Percentiles rank a stretch among this genome's conserved stretches.
Evolutionary conservation across 129 eudicot species (phyloP).

Genomic region (Smallanthus sonchifolius): DNA sequence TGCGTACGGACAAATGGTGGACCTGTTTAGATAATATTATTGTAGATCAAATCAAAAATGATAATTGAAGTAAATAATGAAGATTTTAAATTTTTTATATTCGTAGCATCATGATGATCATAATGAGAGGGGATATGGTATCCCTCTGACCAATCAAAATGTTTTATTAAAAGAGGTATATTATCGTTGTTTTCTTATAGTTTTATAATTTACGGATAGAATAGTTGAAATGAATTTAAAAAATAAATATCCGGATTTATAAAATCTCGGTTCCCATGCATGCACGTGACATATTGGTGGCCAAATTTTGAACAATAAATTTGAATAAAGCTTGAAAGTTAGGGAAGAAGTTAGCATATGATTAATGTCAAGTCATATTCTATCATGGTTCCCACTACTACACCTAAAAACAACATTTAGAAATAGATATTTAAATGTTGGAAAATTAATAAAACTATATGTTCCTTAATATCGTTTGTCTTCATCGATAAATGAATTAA

Average conservation of each 20-base stretch:
- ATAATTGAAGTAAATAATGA: neutral
- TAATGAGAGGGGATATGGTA: neutral
- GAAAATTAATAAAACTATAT: too few species aligned
- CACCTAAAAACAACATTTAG: neutral
- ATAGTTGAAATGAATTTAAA: too few species aligned
- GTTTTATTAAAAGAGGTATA: neutral
- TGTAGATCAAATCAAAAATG: neutral
- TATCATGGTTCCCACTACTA: neutral
- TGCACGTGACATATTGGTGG: neutral
- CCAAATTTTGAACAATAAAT: neutral
- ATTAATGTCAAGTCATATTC: neutral
- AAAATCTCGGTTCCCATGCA: neutral
- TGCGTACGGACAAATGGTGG: conserved; percentile 22
- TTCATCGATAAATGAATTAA: too few species aligned
- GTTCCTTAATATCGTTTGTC: too few species aligned
- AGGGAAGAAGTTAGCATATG: neutral
- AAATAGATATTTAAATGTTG: too few species aligned
- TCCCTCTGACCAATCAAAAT: too few species aligned
- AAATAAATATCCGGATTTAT: too few species aligned
- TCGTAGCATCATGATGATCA: neutral
- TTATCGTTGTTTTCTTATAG: neutral
- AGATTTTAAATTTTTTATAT: neutral
- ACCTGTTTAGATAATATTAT: conserved; percentile 8
- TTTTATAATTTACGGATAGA: neutral
- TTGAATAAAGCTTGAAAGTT: neutral